Percentiles rank a stretch among this genome's conserved stretches.
Evolutionary conservation across 441 rosid genomes (phyloP).

Genomic region (Melastoma candidum): DNA sequence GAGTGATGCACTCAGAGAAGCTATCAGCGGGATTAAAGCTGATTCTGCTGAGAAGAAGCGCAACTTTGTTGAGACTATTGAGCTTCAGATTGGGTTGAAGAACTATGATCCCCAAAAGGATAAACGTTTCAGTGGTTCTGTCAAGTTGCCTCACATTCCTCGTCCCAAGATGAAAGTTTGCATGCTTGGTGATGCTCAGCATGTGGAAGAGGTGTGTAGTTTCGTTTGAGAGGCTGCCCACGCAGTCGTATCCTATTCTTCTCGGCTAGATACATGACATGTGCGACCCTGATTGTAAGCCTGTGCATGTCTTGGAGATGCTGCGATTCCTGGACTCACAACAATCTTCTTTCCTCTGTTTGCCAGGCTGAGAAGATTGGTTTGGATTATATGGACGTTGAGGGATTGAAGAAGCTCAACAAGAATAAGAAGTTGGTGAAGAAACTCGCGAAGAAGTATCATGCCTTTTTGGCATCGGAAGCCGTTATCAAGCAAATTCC

Average conservation of each 20-base stretch:
- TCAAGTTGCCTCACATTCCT: constrained; percentile 84
- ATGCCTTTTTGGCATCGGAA: constrained; percentile 93
- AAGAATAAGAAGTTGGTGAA: constrained; percentile 96
- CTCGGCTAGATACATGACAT: neutral
- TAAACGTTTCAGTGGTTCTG: constrained; percentile 93
- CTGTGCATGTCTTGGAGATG: neutral
- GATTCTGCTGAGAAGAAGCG: constrained; percentile 44
- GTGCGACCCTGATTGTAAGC: no score
- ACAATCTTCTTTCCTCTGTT: neutral
- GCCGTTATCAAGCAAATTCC: constrained; percentile 99
- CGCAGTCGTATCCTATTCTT: neutral
- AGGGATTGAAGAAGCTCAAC: constrained; percentile 83
- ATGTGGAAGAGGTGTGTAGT: constrained; percentile 69
- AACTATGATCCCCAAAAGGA: constrained; percentile 97
- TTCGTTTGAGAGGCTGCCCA: neutral
- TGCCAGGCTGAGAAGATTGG: constrained; percentile 72
- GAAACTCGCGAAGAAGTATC: constrained; percentile 91
- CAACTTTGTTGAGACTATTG: constrained; percentile 81
- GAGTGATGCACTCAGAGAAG: constrained; percentile 7
- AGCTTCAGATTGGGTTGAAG: constrained; percentile 92
- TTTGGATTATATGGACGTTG: constrained; percentile 82
- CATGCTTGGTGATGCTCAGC: constrained; percentile 98
- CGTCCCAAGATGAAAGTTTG: constrained; percentile 97
- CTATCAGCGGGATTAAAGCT: neutral
- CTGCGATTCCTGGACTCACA: neutral